These are phyloP conservation scores for Arthrobotrys sinensis DNA, from an alignment of 2,329 filamentous ascomycete species.

Conservation along the genomic window DNA sequence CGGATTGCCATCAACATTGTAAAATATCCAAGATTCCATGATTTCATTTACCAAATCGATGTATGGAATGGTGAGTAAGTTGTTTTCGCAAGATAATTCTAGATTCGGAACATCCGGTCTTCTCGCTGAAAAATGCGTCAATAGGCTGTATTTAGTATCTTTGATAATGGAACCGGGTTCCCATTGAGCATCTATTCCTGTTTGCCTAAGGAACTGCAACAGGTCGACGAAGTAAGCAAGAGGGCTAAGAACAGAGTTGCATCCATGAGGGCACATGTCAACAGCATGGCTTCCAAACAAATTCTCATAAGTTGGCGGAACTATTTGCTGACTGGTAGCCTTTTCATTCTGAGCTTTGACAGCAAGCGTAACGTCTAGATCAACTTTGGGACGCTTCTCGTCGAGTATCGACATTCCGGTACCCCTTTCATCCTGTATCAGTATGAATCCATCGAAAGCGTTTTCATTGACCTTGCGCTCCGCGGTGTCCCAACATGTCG, in stretches of 20 bases:
- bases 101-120: slow-evolving; percentile 65
- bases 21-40: slow-evolving; percentile 62
- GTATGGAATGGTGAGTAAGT: slow-evolving; percentile 64
- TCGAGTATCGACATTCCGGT: no score
- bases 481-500: no score
- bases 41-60: slow-evolving; percentile 66
- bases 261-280: slow-evolving; percentile 53
- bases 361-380: no score
- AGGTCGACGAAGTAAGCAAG: slow-evolving; percentile 65
- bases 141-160: slow-evolving; percentile 62
- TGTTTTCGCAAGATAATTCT: slow-evolving; percentile 65
- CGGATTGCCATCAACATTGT: no score
- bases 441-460: no score
- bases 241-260: slow-evolving; percentile 61
- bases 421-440: no score
- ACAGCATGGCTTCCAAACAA: slow-evolving; percentile 14
- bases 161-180: background rate
- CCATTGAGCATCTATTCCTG: slow-evolving; percentile 11
- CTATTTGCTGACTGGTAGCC: no score
- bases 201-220: slow-evolving; percentile 62
- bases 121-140: slow-evolving; percentile 63
- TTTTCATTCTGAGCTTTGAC: no score
- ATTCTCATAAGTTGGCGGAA: slow-evolving; percentile 23
- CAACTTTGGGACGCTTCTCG: no score
- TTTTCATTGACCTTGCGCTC: no score